phyloP scores from a whole-genome alignment of 805 yeast genomes.

The Geotrichum ghanense region DNA sequence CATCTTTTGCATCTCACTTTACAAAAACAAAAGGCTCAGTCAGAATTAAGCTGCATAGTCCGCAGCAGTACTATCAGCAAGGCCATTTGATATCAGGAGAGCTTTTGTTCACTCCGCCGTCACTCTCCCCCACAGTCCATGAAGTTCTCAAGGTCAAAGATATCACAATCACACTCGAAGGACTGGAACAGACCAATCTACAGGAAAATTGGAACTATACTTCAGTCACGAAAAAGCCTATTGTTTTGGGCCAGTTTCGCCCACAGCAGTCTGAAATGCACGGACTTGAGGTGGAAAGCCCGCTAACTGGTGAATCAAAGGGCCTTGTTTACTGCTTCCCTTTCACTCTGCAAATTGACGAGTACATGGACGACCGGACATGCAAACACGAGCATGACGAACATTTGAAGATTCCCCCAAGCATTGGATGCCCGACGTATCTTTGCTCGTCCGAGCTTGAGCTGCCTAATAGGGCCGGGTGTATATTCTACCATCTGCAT shows the following conservation, averaged over 20 bases:
- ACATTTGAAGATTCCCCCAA: neutral
- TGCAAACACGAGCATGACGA: neutral
- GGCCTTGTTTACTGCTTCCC: neutral
- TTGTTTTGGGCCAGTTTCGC: neutral
- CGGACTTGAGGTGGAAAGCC: neutral
- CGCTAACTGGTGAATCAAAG: too few species aligned
- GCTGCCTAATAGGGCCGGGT: neutral
- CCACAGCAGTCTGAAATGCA: neutral
- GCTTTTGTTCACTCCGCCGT: neutral
- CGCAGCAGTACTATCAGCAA: neutral
- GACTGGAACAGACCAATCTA: neutral
- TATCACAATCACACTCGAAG: neutral
- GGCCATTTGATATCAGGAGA: neutral
- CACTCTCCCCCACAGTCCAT: neutral
- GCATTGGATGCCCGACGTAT: neutral
- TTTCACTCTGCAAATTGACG: neutral
- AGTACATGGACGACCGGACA: neutral
- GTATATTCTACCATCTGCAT: neutral
- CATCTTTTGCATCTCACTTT: neutral
- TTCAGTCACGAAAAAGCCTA: neutral
- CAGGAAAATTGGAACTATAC: constrained; percentile 1
- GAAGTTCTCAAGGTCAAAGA: neutral
- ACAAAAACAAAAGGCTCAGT: neutral
- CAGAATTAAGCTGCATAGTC: neutral
- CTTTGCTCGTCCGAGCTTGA: neutral